Base-by-base conservation (phyloP, 441 rosid species). In the Populus hybrid region DNA sequence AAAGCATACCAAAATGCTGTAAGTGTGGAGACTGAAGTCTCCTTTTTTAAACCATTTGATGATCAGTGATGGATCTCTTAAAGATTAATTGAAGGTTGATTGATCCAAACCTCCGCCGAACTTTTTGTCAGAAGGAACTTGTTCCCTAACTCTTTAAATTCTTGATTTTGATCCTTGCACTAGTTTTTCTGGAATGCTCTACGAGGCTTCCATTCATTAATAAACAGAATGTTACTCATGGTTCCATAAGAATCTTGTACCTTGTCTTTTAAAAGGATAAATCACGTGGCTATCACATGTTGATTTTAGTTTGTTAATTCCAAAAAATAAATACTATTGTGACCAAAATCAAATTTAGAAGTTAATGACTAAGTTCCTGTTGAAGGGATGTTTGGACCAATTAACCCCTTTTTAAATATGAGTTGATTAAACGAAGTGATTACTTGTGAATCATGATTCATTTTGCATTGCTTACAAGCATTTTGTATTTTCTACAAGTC, bases 1-100 rank as follows among this genome's bases (percentile, higher is more conserved):
- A 91, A 91, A 83, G 91, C 96, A 5, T 91, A 90, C 82, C 96
- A 88, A 80, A 89, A 90, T 87, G 94, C 96, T 82, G 94, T 90
- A 80, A 88, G 91, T 79, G 36, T 65, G 66, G 69, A 1, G 12
- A 63, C 19, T 75, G 70, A 70, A 77, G 8, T 46, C 35, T 71
- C 75, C n/a, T 32, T 40, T 36, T 12, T 1, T 24, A 75, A 11
- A 16, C 63, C 12, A 53, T 7, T 70, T 70, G 23, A 14, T 64
- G 14, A 53, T 50, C 32, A 68, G 10, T 61, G 67, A 4, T 4
- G 57, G 57, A 46, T 46, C 57, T 46, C 57, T 46, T 46, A 46
- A 14, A 46, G 57, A 11, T 46, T 3, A 46, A 46, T 46, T 46
- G 57, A 46, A 46, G 57, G 16, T 12, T 46, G 18, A 46, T 46